Evolutionary conservation across 2,329 filamentous ascomycete genomes (phyloP), one percentile per base, ranked within the genome.

Genomic region (Cladobotryum mycophilum): DNA sequence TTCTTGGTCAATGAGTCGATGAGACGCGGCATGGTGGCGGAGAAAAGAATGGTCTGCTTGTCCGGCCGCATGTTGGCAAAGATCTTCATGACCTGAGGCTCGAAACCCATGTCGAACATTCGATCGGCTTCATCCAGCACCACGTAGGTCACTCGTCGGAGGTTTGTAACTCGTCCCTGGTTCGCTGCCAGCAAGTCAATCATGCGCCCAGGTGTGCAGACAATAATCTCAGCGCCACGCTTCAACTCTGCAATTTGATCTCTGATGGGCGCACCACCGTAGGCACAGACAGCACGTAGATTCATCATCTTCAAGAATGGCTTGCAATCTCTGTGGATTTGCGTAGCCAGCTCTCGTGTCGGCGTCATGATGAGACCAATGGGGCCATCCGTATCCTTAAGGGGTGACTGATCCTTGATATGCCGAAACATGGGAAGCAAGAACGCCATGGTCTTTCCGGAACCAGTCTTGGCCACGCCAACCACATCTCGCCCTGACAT

Each of bases 31-130:
- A 97, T 96, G 0, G 93, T 99, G 4, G 93, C 93, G 0, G 93
- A 97, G 68, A 97, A 99, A 20, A 97, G 78, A 47, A 97, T 90
- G 1, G 90, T 96, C 66, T 99, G 93, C 46, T 88, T 85, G 65
- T 96, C 88, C 1, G 93, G 91, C 44, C 93, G 85, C 66, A 96
- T 87, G 62, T 93, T 96, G 58, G 84, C 83, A 64, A 97, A 84
- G 52, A 99, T 93, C 69, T 95, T 96, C 82, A 93, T 93, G 48
- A 99, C 91, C 67, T 99, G 93, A 2, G 93, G 92, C 70, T 96
- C 92, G 64, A 99, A 99, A 13, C 93, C 93, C 93, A 99, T 97
- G 67, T 99, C 93, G 65, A 97, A 96, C 93, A 99, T 97, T 55
- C 93, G 86, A 69, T 99, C 93, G 44, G 93, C 93, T 71, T 99